These are phyloP conservation scores for Sporothrix brasiliensis DNA, from an alignment of 2,329 filamentous ascomycete genomes.

Conservation along the genomic window DNA sequence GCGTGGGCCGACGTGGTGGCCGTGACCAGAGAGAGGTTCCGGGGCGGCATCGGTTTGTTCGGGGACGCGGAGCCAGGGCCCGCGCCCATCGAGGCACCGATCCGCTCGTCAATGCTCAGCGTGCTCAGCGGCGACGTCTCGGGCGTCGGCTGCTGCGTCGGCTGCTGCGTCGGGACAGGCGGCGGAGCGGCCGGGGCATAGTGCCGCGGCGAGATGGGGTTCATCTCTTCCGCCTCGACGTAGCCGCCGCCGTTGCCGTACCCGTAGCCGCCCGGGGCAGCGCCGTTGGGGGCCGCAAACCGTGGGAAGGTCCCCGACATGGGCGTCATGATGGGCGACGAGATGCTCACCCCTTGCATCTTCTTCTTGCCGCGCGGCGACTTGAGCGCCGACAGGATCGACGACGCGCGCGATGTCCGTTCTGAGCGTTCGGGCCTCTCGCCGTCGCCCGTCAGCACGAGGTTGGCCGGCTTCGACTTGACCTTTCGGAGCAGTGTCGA, in stretches of 20 bases:
- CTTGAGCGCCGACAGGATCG: slow-evolving; percentile 62
- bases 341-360: slow-evolving; percentile 60
- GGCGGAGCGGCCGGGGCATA: slow-evolving; percentile 62
- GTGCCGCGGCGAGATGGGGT: slow-evolving; percentile 58
- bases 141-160: slow-evolving; percentile 42
- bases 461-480: slow-evolving; percentile 57
- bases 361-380: slow-evolving; percentile 62
- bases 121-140: slow-evolving; percentile 53
- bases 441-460: slow-evolving; percentile 49
- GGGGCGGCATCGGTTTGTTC: background rate
- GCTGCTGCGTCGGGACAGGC: slow-evolving; percentile 50
- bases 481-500: slow-evolving; percentile 49
- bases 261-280: background rate
- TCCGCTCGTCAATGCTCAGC: slow-evolving; percentile 60
- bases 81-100: slow-evolving; percentile 44
- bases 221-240: slow-evolving; percentile 59
- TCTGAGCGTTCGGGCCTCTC: slow-evolving; percentile 42
- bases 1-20: slow-evolving; percentile 26
- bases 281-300: too few species aligned
- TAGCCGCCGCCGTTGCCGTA: slow-evolving; percentile 42
- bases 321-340: slow-evolving; percentile 67
- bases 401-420: slow-evolving; percentile 60
- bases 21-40: slow-evolving; percentile 25
- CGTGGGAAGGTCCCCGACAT: slow-evolving; percentile 62
- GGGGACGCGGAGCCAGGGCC: too few species aligned